A percentile compares a stretch with the other conserved stretches of the same genome.
Conservation (phyloP, 176 grass and related monocot genomes). For the Zea mays region DNA sequence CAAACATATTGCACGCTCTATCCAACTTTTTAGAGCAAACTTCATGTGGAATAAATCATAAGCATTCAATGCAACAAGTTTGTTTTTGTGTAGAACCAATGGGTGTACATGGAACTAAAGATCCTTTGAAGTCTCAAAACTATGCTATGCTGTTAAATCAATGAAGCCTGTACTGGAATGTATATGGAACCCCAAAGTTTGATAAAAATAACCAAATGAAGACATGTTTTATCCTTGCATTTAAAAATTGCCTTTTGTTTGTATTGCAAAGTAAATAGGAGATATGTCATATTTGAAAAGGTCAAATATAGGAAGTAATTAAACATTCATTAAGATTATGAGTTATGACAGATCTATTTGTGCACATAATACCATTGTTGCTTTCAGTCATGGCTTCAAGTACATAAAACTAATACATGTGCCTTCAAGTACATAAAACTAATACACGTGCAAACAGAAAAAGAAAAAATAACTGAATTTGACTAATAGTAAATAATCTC, state of each 20-base stretch:
- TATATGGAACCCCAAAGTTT: not conserved
- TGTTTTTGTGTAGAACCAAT: conserved; percentile 1
- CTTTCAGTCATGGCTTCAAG: conserved; percentile 7
- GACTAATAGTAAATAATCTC: conserved; percentile 13
- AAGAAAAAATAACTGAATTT: not conserved
- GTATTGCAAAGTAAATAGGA: conserved; percentile 23
- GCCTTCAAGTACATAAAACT: conserved; percentile 19
- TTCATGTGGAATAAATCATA: conserved; percentile 26
- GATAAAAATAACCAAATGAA: conserved; percentile 10
- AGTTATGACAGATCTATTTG: conserved; percentile 1
- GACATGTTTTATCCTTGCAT: conserved; percentile 7
- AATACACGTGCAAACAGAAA: conserved; percentile 3
- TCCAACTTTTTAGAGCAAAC: not conserved
- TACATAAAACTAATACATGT: conserved; percentile 27
- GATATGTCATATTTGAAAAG: conserved; percentile 16
- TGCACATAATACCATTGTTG: not conserved
- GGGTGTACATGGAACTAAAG: not conserved
- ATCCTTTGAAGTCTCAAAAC: not conserved
- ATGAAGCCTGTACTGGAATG: conserved; percentile 17
- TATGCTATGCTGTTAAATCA: not conserved
- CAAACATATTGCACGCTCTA: not conserved
- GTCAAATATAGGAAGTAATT: conserved; percentile 2
- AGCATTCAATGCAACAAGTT: conserved; percentile 9
- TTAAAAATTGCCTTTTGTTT: conserved; percentile 7
- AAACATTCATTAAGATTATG: conserved; percentile 7